Evolutionary conservation across 2,329 filamentous ascomycete genomes (phyloP), one percentile per base, ranked within the genome.

Genomic region (Samsoniella hepiali): DNA sequence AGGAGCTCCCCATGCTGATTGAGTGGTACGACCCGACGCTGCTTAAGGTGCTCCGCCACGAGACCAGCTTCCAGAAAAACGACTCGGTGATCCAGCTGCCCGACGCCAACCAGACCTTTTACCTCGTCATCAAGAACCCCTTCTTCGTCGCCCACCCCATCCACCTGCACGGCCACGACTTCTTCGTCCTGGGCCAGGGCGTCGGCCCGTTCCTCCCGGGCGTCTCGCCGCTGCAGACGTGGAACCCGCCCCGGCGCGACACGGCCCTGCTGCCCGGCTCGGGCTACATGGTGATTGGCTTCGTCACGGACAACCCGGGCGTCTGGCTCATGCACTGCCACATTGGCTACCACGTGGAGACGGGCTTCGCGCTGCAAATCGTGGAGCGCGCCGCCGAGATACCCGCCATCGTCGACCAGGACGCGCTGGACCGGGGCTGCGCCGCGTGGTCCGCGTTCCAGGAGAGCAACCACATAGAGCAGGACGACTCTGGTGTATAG

Each of bases 251-350:
- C 32, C 79, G 83, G 10, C 77, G 83, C 42, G 82, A 85, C 67
- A 79, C 81, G 2, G 81, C 81, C 6, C 76, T 81, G 66, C 74
- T 85, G 2, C 77, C 76, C 1, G 69, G 68, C 1, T 66, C 68
- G 10, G 81, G 82, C 0, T 79, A 79, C 69, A 61, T 83, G 3
- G 78, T 82, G n/a, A 73, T 85, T 60, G 81, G 79, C 2, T 81
- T 82, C 65, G 72, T 80, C 67, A 76, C 77, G 0, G 75, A 79
- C 10, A 62, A 62, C 22, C 50, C 50, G 3, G 50, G 50, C 31
- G 86, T 11, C 86, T 84, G 65, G 84, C 88, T 66, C 85, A 88
- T 69, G 88, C 84, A 81, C 80, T 84, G 77, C 85, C 88, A 70
- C 82, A 86, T 67, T 88, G 88, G 69, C 82, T 82, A 50, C 80